Percentiles rank a stretch among this genome's conserved stretches.
These are phyloP conservation scores for Jackrogersella multiformis DNA, from an alignment of 495 filamentous ascomycete genomes.

Conservation along the genomic window DNA sequence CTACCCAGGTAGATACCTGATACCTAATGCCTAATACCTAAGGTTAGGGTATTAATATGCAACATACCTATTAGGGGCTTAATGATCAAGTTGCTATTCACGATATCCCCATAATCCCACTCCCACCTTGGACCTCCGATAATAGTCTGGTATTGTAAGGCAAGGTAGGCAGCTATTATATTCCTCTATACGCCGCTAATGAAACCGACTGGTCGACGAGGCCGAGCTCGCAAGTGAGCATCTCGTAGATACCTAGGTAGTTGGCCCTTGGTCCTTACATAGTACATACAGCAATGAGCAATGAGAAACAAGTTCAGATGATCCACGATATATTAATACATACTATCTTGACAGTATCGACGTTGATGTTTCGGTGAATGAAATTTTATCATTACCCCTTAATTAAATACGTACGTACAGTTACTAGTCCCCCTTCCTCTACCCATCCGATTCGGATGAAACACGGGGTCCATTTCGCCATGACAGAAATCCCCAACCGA, in stretches of 20 bases:
- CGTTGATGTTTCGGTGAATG: not conserved
- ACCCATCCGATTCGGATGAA: slow-evolving; percentile 10
- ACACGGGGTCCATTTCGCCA: slow-evolving; percentile 20
- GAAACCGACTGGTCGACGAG: slow-evolving; percentile 2
- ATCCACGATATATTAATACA: not conserved
- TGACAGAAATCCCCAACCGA: slow-evolving; percentile 9
- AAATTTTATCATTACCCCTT: not conserved
- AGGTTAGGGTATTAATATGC: too few species aligned
- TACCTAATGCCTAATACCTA: not conserved
- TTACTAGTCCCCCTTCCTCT: not conserved
- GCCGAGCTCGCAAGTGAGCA: slow-evolving; percentile 5
- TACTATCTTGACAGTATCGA: not conserved
- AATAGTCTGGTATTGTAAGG: not conserved
- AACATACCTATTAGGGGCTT: too few species aligned
- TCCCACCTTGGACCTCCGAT: too few species aligned
- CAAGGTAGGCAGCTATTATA: slow-evolving; percentile 4
- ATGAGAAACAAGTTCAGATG: not conserved
- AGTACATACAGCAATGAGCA: too few species aligned
- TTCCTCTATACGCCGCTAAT: not conserved
- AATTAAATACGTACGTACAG: not conserved
- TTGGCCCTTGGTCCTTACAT: too few species aligned
- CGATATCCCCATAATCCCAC: not conserved
- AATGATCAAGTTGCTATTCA: not conserved
- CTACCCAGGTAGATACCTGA: too few species aligned
- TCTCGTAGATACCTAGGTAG: not conserved